phyloP scores from a whole-genome alignment of 148 eudicot species.

The Pouteria glomerata region DNA sequence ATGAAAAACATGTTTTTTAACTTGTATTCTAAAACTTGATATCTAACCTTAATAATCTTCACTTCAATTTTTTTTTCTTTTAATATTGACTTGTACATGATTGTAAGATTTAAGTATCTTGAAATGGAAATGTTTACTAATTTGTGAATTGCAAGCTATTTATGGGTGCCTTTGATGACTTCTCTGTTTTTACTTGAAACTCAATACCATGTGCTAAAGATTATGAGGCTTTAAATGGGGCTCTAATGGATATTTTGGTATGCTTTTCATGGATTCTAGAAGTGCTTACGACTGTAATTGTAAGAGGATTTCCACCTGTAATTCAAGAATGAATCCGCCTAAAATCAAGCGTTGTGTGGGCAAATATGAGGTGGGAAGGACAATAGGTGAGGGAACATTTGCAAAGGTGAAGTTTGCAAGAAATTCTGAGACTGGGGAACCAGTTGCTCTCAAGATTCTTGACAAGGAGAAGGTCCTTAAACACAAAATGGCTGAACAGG shows the following conservation, averaged over 20 bases:
- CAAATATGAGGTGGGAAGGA: constrained; percentile 89
- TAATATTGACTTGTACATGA: neutral
- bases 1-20: neutral
- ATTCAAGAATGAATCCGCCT: constrained; percentile 43
- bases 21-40: neutral
- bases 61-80: neutral
- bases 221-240: neutral
- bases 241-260: neutral
- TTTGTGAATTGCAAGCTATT: constrained; percentile 2
- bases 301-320: constrained; percentile 5
- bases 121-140: neutral
- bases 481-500: constrained; percentile 97
- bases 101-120: neutral
- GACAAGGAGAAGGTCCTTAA: constrained; percentile 93
- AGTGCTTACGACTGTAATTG: constrained; percentile 6
- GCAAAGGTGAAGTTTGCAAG: constrained; percentile 94
- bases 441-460: constrained; percentile 88
- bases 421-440: constrained; percentile 74
- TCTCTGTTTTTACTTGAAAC: neutral
- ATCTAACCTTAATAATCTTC: neutral
- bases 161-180: neutral
- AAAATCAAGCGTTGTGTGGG: constrained; percentile 79
- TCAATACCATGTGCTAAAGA: neutral
- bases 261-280: constrained; percentile 12
- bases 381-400: constrained; percentile 96